A percentile compares a stretch with the other conserved stretches of the same genome.
Conservation (phyloP, 305 asterid genomes). For the Rubia balearica region DNA sequence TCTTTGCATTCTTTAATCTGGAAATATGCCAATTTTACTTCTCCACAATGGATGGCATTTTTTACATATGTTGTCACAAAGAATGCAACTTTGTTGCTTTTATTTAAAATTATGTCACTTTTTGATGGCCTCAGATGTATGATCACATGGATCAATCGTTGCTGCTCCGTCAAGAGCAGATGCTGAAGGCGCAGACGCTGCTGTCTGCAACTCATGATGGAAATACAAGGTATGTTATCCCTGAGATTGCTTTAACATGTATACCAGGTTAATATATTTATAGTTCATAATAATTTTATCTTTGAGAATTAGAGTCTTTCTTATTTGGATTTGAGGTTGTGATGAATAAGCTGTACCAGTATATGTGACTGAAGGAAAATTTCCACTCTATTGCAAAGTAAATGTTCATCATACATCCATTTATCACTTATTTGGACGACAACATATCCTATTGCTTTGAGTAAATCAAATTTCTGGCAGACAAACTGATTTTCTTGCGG, state of each 20-base stretch:
- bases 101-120: neutral
- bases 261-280: neutral
- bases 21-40: neutral
- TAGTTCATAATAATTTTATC: neutral
- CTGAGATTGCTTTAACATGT: neutral
- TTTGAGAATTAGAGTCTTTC: conserved; percentile 11
- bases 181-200: conserved; percentile 67
- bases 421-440: conserved; percentile 36
- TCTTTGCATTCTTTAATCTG: neutral
- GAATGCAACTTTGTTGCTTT: neutral
- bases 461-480: conserved; percentile 88
- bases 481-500: conserved; percentile 84
- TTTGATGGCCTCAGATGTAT: conserved; percentile 60
- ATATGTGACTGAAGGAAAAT: conserved; percentile 19
- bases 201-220: conserved; percentile 71
- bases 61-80: neutral
- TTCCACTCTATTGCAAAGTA: conserved; percentile 24
- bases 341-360: conserved; percentile 19
- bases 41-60: neutral
- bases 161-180: conserved; percentile 57
- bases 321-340: conserved; percentile 10
- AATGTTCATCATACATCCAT: conserved; percentile 35
- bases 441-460: conserved; percentile 52
- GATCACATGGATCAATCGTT: conserved; percentile 65
- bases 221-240: conserved; percentile 61